Evolutionary conservation across 768 basidiomycete species (phyloP), one percentile per base, ranked within the genome.

Genomic region (Lactarius sp.): DNA sequence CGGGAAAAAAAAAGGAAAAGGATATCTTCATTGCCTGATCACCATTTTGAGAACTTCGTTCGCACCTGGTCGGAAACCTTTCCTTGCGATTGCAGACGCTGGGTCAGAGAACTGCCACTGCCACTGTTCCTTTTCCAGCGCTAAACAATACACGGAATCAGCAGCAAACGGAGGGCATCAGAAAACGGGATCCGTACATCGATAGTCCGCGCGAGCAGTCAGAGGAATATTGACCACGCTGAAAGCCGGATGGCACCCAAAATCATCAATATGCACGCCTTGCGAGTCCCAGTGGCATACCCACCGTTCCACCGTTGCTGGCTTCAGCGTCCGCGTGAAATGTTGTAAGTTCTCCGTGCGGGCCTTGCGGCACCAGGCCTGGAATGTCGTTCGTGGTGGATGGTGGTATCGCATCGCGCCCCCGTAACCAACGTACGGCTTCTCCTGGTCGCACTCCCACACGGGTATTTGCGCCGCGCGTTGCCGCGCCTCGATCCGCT

Each of bases 51-150:
- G 13, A 39, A 51, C 31, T 12, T 53, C 27, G 18, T 33, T 42
- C 72, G 52, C 70, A 83, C 88, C 83, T 52, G 77, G 73, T 47
- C 77, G 75, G 68, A 81, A 88, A 12, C 83, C 83, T 0, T 68
- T 65, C 52, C 74, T 79, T 4, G 82, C 88, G 13, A 79, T 73
- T 7, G 84, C 78, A 5, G 87, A 89, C 3, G 76, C 72, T 6
- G 88, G 85, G 68, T 88, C 84, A 6, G 76, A 72, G 46, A 80
- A 73, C 47, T 85, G 83, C 83, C 84, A 91, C 65, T 90, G 83
- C 59, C 77, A 78, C 37, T 81, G 74, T 27, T 78, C 70, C 27
- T 74, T 67, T 6, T 74, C 74, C 33, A 88, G 72, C 47, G 70
- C 84, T 86, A 56, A 18, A 49, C 27, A 16, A 7, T 12, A 7